Evolutionary conservation across 2,329 filamentous ascomycete genomes (phyloP), one percentile per base, ranked within the genome.

Genomic region (Periconia sp.): DNA sequence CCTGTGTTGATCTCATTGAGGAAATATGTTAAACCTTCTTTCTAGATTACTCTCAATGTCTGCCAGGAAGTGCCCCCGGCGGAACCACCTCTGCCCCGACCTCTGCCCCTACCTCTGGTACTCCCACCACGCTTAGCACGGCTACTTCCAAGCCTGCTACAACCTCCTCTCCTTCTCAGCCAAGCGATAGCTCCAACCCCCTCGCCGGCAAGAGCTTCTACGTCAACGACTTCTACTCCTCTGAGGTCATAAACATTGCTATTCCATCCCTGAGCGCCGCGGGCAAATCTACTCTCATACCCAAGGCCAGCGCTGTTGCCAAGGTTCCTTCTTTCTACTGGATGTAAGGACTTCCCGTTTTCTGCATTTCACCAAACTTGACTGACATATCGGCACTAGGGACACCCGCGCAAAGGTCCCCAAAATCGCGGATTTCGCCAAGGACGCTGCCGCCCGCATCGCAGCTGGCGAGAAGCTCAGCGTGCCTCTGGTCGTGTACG

Each of bases 401-500:
- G 79, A 82, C 56, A 77, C 75, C 2, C 68, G 72, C 9, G 73
- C 66, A 45, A 81, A 81, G 56, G 77, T 81, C 6, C 75, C 78
- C 7, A 70, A 66, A 1, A 77, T 82, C 70, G 74, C 69, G 1
- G 72, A 71, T 0, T 80, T 76, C 59, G 68, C 80, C 18, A 66
- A 65, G 14, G 75, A 80, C 47, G 80, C 81, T 56, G 62, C 74
- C 53, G 63, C 70, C 18, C 57, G 74, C 55, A 81, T 82, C 51
- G 69, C 64, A 19, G 76, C 73, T 33, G 79, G 79, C 23, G 77
- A 77, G 3, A 76, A 64, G 49, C 76, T 77, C 50, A 74, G 77
- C 2, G 77, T 77, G 18, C 75, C 75, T 2, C 79, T 86, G 49
- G 84, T 86, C 51, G 81, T 86, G 53, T 86, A 86, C 68, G 81